Evolutionary conservation across 306 rosid species (phyloP).

Genomic region (Lotus japonicus): DNA sequence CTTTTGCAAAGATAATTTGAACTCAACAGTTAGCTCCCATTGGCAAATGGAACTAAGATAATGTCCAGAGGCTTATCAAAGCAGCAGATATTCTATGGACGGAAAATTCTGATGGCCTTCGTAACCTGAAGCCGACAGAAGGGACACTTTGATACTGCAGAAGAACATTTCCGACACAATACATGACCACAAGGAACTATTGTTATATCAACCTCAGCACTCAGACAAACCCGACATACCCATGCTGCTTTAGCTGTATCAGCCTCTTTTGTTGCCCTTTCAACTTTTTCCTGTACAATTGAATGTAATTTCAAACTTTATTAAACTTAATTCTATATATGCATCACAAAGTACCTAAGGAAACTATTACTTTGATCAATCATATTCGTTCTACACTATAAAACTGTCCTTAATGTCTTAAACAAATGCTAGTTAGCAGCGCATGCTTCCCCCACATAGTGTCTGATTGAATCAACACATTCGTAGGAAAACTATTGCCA

Average conservation of each 20-base stretch:
- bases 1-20: background rate
- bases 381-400: background rate
- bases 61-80: background rate
- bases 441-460: too few relatives aligned
- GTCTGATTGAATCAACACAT: too few relatives aligned
- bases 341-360: conserved; percentile 7
- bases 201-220: conserved; percentile 69
- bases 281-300: conserved; percentile 68
- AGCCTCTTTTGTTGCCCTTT: conserved; percentile 76
- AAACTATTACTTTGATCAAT: conserved; percentile 5
- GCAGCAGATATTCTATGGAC: conserved; percentile 45
- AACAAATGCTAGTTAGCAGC: background rate
- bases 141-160: conserved; percentile 89
- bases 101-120: conserved; percentile 62
- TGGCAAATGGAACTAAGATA: background rate
- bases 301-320: conserved; percentile 9
- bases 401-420: background rate
- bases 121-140: conserved; percentile 89
- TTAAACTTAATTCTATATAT: background rate
- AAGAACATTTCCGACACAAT: conserved; percentile 83
- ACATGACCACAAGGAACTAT: conserved; percentile 96
- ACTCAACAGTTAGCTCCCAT: background rate
- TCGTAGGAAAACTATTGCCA: too few relatives aligned
- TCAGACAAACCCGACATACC: conserved; percentile 87
- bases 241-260: conserved; percentile 93